Percentiles rank a stretch among this genome's conserved stretches.
Conservation (phyloP, 2,329 filamentous ascomycete species). For the Mariannaea sp. region DNA sequence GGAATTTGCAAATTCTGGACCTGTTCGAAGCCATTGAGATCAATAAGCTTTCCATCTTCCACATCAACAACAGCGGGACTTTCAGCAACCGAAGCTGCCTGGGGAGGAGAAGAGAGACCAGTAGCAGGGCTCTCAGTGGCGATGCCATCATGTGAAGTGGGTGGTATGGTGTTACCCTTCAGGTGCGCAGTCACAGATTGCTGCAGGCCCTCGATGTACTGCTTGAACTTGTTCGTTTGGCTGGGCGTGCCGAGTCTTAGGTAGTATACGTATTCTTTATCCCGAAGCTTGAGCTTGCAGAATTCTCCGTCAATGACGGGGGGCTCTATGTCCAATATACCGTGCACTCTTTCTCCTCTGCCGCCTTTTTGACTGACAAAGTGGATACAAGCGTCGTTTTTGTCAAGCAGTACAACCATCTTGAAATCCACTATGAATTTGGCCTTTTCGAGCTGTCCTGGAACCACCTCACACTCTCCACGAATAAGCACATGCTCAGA, state of each 20-base stretch:
- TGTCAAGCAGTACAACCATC: conserved; percentile 23
- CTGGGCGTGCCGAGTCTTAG: conserved; percentile 26
- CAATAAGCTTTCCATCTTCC: conserved; percentile 12
- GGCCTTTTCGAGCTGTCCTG: conserved; percentile 16
- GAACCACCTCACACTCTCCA: not conserved
- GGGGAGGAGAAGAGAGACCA: not conserved
- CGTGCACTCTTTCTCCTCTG: conserved; percentile 19
- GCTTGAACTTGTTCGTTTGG: conserved; percentile 26
- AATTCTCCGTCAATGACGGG: conserved; percentile 27
- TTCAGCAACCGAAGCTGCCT: not conserved
- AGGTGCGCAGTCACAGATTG: conserved; percentile 7
- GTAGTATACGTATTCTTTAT: conserved; percentile 10
- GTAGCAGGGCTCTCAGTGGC: not conserved
- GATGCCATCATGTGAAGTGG: not conserved
- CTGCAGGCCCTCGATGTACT: conserved; percentile 14
- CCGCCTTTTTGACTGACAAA: conserved; percentile 17
- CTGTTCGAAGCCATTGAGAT: conserved; percentile 16
- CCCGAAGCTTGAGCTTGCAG: conserved; percentile 27
- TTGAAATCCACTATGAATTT: conserved; percentile 20
- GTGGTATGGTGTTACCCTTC: not conserved
- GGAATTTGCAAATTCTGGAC: conserved; percentile 12
- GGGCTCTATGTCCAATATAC: conserved; percentile 30
- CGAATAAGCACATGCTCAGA: not conserved
- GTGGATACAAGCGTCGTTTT: conserved; percentile 26
- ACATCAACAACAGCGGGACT: not conserved